Conservation (phyloP, 2,329 filamentous ascomycete genomes). For the Aureobasidium mangrovei region DNA sequence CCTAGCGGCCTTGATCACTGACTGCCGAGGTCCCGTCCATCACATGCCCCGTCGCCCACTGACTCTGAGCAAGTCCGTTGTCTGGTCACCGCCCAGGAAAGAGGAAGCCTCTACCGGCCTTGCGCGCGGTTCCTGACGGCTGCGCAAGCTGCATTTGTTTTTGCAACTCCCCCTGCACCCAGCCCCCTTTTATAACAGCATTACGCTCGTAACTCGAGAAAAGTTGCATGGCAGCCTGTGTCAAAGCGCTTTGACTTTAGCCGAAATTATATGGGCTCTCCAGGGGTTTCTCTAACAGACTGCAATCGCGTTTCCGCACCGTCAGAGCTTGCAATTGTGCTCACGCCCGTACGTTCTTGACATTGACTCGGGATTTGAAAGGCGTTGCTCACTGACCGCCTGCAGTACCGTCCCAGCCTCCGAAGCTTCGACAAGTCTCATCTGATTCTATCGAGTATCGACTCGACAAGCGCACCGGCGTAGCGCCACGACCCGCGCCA, state of each 20-base stretch:
- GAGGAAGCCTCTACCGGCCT: too few relatives aligned
- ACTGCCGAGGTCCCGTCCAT: neutral
- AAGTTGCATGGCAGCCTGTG: neutral
- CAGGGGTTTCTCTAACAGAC: neutral
- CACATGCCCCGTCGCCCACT: neutral
- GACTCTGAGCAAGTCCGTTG: neutral
- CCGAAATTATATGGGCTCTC: constrained; percentile 11
- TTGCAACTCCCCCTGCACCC: too few relatives aligned
- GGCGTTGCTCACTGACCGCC: neutral
- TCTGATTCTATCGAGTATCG: neutral
- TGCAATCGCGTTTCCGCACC: neutral
- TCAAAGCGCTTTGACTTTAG: neutral
- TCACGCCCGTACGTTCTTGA: neutral
- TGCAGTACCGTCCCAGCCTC: neutral
- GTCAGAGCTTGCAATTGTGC: neutral
- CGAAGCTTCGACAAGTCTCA: constrained; percentile 12
- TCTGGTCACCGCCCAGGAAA: neutral
- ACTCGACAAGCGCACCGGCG: neutral
- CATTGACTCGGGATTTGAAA: neutral
- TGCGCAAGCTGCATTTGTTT: too few relatives aligned
- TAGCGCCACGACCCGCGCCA: constrained; percentile 8
- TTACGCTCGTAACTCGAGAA: neutral
- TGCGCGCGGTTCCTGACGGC: too few relatives aligned
- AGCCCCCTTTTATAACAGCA: too few relatives aligned
- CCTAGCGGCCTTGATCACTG: neutral